Evolutionary conservation across 345 rosid genomes (phyloP).

Genomic region (Salix dunnii): DNA sequence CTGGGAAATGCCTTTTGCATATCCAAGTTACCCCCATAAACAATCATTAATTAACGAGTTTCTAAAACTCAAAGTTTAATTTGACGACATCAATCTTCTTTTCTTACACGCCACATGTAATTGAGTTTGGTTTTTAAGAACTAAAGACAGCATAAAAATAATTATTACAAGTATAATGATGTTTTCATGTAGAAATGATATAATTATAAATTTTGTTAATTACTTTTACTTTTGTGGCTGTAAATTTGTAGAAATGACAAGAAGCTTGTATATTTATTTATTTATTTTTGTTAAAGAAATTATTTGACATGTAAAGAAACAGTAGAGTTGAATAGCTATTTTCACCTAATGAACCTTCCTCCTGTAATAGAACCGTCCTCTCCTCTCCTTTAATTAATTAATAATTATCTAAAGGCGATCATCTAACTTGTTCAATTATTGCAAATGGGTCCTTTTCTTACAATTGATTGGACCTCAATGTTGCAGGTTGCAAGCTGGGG

Average conservation of each 20-base stretch:
- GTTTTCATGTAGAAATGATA: too few species aligned
- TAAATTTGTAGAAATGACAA: too few species aligned
- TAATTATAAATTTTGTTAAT: too few species aligned
- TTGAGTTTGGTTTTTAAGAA: background rate
- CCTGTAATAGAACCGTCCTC: background rate
- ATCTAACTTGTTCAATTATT: background rate
- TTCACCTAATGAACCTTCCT: background rate
- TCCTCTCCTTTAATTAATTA: background rate
- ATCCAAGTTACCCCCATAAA: background rate
- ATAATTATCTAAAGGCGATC: too few species aligned
- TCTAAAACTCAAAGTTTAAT: background rate
- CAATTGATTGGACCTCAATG: background rate
- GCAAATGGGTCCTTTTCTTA: too few species aligned
- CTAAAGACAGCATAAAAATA: background rate
- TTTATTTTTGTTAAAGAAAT: too few species aligned
- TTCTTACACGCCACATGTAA: background rate
- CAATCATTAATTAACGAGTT: background rate
- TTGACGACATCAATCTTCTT: too few species aligned
- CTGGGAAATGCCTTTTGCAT: background rate
- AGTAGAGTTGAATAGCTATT: too few species aligned
- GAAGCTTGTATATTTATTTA: too few species aligned
- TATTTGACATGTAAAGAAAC: too few species aligned
- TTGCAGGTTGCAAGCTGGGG: slow-evolving; percentile 95
- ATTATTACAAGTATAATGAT: too few species aligned
- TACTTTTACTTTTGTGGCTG: too few species aligned